Evolutionary conservation across 805 yeast species (phyloP), one percentile per base, ranked within the genome.

Genomic region (Yamadazyma kitorensis): DNA sequence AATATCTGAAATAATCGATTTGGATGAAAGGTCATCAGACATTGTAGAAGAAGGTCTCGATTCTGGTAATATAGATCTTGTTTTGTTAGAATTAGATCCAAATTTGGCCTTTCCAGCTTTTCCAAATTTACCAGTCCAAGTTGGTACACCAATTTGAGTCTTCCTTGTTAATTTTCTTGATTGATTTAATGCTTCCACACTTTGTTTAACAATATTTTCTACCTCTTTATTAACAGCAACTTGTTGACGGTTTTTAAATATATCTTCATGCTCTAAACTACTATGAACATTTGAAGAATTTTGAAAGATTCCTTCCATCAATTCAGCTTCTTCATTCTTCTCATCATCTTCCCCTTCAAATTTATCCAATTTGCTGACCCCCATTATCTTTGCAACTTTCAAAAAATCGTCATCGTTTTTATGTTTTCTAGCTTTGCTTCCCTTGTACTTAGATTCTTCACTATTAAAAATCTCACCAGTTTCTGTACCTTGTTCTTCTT

Each of bases 111-210:
- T 74, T 1, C 96, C 96, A 0, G 96, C 96, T 13, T 63, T 57
- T 0, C 98, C 98, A 66, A 82, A 86, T 45, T 76, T 76, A 0
- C 98, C 98, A 0, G 98, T 91, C 94, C 97, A 93, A 0, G 98
- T 91, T 0, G 97, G 98, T 0, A 83, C 80, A 4, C 95, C 95
- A 19, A 89, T 67, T 17, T 48, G 54, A 31, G 52, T 63, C 34
- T 54, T 56, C 14, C 71, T 45, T 1, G 88, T 68, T 15, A 61
- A 53, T 29, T 61, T 67, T 25, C 88, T 59, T 0, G 96, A 86
- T 39, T 74, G 73, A 34, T 74, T 67, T 36, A 85, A 55, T 0
- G 80, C 81, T 13, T 61, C 62, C 0, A 80, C 65, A 0, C 83
- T 83, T 12, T 68, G 64, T 41, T 59, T 56, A 27, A 80, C 76